phyloP scores from a whole-genome alignment of 768 basidiomycete species.

The Lactifluus piperatus region DNA sequence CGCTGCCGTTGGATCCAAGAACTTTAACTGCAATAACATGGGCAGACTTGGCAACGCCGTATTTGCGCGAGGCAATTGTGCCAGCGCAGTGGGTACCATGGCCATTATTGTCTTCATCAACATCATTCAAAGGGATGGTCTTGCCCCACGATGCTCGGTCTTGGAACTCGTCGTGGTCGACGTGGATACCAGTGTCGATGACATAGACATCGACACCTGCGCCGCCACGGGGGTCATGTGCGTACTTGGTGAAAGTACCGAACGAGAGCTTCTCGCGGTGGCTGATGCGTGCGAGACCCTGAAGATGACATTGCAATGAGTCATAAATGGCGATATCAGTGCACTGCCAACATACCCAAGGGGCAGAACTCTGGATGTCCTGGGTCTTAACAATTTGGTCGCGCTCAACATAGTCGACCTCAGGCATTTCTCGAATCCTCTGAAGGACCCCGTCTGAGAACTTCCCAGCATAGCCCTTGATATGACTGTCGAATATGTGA shows the following conservation, averaged over 20 bases:
- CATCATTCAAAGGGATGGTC: conserved; percentile 78
- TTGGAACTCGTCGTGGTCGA: conserved; percentile 76
- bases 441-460: conserved; percentile 67
- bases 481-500: conserved; percentile 69
- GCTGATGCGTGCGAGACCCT: conserved; percentile 95
- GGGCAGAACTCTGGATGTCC: conserved; percentile 62
- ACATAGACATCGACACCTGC: conserved; percentile 91
- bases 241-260: conserved; percentile 77
- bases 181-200: conserved; percentile 85
- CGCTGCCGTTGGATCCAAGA: conserved; percentile 89
- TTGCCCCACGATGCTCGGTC: conserved; percentile 90
- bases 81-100: conserved; percentile 95
- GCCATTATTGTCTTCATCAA: conserved; percentile 88
- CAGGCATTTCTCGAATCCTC: conserved; percentile 71
- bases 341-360: conserved; percentile 58
- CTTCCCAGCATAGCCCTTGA: conserved; percentile 73
- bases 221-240: conserved; percentile 63
- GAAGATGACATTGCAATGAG: conserved; percentile 18
- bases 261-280: conserved; percentile 73
- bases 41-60: conserved; percentile 94
- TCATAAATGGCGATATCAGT: not conserved
- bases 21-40: conserved; percentile 88
- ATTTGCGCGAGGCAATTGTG: conserved; percentile 88
- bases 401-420: conserved; percentile 86
- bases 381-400: conserved; percentile 87